These are phyloP conservation scores for Acorus calamus DNA, from an alignment of 106 monocot species.

Conservation along the genomic window DNA sequence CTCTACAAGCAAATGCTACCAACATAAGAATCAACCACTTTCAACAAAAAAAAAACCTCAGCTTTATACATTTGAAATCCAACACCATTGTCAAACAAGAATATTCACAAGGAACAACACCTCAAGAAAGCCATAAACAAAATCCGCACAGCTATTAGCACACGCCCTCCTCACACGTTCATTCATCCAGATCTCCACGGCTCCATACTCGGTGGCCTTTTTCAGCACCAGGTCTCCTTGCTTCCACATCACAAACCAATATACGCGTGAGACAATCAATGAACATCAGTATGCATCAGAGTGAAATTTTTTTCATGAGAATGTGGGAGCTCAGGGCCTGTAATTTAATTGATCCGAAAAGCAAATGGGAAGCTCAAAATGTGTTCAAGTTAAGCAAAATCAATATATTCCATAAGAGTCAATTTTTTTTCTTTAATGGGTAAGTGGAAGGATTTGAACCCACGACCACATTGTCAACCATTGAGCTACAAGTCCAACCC, in stretches of 20 bases:
- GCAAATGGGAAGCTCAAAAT: not conserved
- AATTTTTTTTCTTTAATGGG: no score
- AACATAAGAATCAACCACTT: conserved; percentile 7
- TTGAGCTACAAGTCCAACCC: no score
- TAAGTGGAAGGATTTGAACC: no score
- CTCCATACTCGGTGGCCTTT: conserved; percentile 93
- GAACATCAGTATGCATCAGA: no score
- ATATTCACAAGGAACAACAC: conserved; percentile 14
- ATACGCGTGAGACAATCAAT: no score
- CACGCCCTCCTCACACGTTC: conserved; percentile 83
- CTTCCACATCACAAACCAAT: conserved; percentile 9
- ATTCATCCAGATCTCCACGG: conserved; percentile 99
- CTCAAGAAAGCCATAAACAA: conserved; percentile 93
- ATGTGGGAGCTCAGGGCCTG: no score
- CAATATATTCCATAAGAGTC: no score
- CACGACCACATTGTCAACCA: no score
- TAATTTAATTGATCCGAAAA: not conserved
- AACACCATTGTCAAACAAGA: not conserved
- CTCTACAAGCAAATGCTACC: conserved; percentile 23
- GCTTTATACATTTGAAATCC: not conserved
- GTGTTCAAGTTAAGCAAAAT: no score
- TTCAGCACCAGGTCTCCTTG: conserved; percentile 76
- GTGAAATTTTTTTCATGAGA: no score
- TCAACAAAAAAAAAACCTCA: conserved; percentile 6
- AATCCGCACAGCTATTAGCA: conserved; percentile 77